phyloP scores from a whole-genome alignment of 2,329 filamentous ascomycete species.

The Penicillium freii region DNA sequence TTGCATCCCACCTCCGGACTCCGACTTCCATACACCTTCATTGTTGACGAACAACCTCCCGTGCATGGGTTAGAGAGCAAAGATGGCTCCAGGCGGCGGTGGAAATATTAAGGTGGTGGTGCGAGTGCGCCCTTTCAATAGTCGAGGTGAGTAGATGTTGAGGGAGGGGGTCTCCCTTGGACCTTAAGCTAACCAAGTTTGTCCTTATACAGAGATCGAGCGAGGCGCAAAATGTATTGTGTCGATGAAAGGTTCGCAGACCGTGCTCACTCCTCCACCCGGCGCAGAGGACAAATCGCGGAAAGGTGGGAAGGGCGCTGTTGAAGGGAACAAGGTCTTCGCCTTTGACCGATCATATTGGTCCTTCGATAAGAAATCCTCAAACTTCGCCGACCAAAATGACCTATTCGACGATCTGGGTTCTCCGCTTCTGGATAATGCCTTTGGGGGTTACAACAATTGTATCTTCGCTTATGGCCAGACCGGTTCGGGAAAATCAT shows the following conservation, averaged over 20 bases:
- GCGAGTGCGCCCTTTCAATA: constrained; percentile 91
- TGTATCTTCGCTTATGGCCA: constrained; percentile 99
- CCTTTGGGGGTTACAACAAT: constrained; percentile 98
- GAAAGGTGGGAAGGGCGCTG: constrained; percentile 61
- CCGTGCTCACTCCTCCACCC: constrained; percentile 72
- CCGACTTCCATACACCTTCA: constrained; percentile 13
- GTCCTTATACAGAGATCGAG: constrained; percentile 67
- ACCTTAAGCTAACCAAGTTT: constrained; percentile 9
- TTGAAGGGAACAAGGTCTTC: constrained; percentile 75
- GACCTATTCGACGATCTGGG: constrained; percentile 86
- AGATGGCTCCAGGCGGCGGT: constrained; percentile 70
- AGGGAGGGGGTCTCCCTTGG: not conserved
- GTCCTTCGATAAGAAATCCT: constrained; percentile 83
- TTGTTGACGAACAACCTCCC: constrained; percentile 15
- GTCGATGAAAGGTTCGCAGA: constrained; percentile 92
- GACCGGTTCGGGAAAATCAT: constrained; percentile 97
- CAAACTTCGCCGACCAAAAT: constrained; percentile 85
- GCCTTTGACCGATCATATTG: constrained; percentile 97
- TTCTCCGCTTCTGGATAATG: constrained; percentile 89
- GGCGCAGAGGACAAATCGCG: constrained; percentile 55
- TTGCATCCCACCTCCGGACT: constrained; percentile 17
- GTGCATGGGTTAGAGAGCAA: constrained; percentile 40
- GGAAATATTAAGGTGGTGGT: constrained; percentile 99
- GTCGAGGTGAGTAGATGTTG: constrained; percentile 64
- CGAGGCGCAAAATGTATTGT: constrained; percentile 94